phyloP scores from a whole-genome alignment of 371 early-diverging fungal genomes.

The Mortierella sp. region DNA sequence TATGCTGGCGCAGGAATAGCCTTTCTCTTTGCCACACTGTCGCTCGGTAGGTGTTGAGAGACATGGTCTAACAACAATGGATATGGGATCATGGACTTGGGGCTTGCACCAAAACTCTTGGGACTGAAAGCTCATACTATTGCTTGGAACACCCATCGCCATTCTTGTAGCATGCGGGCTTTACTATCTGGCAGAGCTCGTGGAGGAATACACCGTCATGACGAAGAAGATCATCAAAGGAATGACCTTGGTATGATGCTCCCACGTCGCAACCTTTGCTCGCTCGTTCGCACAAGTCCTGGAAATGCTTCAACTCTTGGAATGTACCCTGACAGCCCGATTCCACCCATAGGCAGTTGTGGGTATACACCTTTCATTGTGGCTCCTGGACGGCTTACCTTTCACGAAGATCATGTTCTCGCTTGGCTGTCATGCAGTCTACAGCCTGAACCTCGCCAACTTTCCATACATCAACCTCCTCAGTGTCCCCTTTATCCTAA shows the following conservation, averaged over 20 bases:
- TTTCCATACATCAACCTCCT: conserved; percentile 79
- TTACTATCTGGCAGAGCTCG: conserved; percentile 64
- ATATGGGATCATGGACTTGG: too few relatives aligned
- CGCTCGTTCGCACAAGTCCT: neutral
- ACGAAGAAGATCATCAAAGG: conserved; percentile 80
- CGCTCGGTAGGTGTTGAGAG: conserved; percentile 32
- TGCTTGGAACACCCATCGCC: too few relatives aligned
- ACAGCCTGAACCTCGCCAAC: conserved; percentile 73
- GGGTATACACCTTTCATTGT: conserved; percentile 70
- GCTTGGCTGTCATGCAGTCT: conserved; percentile 74
- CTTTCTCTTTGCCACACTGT: conserved; percentile 43
- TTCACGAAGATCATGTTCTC: conserved; percentile 72
- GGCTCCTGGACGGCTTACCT: conserved; percentile 77
- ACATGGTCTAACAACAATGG: too few relatives aligned
- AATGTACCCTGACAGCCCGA: neutral
- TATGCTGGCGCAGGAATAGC: conserved; percentile 39
- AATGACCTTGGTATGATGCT: conserved; percentile 64
- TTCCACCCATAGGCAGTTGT: conserved; percentile 59
- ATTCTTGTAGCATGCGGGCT: conserved; percentile 79
- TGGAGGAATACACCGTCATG: conserved; percentile 85
- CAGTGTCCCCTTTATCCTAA: conserved; percentile 70
- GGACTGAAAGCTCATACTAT: too few relatives aligned
- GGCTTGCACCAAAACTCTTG: too few relatives aligned
- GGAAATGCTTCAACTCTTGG: too few relatives aligned
- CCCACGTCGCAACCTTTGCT: neutral